These are phyloP conservation scores for Epichloe sp. DNA, from an alignment of 2,329 filamentous ascomycete genomes.

Conservation along the genomic window DNA sequence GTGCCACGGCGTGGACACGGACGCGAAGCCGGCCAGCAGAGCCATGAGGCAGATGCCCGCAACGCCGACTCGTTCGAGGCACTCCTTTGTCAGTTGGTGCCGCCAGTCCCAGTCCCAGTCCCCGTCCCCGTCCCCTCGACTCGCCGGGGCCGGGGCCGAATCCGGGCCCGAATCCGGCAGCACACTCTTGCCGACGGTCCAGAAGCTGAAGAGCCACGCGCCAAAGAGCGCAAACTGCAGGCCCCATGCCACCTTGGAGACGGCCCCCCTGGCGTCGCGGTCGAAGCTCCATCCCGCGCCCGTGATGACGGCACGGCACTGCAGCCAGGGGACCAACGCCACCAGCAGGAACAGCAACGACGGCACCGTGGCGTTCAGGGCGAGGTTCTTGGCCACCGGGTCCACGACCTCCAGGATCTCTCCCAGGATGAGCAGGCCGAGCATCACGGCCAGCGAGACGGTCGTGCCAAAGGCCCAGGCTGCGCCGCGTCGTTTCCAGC, in stretches of 20 bases:
- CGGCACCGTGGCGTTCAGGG: constrained; percentile 56
- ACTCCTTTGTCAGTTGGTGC: constrained; percentile 32
- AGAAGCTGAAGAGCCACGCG: constrained; percentile 61
- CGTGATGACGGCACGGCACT: constrained; percentile 53
- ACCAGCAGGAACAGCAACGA: constrained; percentile 60
- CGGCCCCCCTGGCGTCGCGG: constrained; percentile 41
- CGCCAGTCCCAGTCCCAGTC: not conserved
- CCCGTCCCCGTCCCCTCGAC: too few relatives aligned
- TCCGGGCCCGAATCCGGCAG: constrained; percentile 28
- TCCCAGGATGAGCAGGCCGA: constrained; percentile 70
- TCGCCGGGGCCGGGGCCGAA: too few relatives aligned
- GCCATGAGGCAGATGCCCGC: constrained; percentile 82
- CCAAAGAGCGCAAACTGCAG: constrained; percentile 50
- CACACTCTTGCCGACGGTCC: constrained; percentile 57
- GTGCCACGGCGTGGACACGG: constrained; percentile 80
- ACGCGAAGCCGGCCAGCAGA: constrained; percentile 75
- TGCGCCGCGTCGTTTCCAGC: constrained; percentile 35
- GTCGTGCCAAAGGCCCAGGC: constrained; percentile 63
- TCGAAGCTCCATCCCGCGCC: constrained; percentile 49
- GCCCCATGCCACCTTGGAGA: constrained; percentile 49
- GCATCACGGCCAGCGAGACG: constrained; percentile 61
- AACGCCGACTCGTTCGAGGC: constrained; percentile 60
- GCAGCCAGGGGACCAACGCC: constrained; percentile 63
- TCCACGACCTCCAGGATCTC: constrained; percentile 71
- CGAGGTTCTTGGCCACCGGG: constrained; percentile 50